These are phyloP conservation scores for Phaeolepiota aurea DNA, from an alignment of 768 basidiomycete species.

Conservation along the genomic window DNA sequence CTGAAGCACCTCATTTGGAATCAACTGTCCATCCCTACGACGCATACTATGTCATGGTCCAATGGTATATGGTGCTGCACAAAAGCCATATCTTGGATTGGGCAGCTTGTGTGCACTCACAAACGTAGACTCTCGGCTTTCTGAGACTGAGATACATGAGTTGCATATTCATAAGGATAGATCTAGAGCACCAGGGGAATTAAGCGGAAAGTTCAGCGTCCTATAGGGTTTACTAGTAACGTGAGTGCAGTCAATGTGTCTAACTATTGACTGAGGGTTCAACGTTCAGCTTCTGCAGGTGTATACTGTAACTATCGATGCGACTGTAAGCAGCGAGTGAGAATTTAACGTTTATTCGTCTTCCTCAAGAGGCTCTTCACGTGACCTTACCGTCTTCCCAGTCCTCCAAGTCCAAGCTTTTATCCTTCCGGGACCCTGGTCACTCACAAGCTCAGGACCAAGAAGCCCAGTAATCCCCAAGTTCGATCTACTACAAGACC, in stretches of 20 bases:
- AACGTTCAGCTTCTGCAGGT: slow-evolving; percentile 31
- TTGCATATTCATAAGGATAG: slow-evolving; percentile 76
- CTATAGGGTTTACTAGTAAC: slow-evolving; percentile 79
- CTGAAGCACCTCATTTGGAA: too few relatives aligned
- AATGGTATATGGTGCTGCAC: too few relatives aligned
- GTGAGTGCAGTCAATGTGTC: too few relatives aligned
- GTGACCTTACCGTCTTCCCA: slow-evolving; percentile 14
- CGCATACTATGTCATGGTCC: too few relatives aligned
- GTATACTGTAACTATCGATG: slow-evolving; percentile 61
- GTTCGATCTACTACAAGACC: slow-evolving; percentile 73
- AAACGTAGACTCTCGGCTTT: slow-evolving; percentile 25
- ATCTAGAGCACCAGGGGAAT: slow-evolving; percentile 34
- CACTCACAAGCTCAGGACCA: slow-evolving; percentile 49
- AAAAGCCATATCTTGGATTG: slow-evolving; percentile 43
- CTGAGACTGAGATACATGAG: slow-evolving; percentile 12
- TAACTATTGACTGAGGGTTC: too few relatives aligned
- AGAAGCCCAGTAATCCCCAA: slow-evolving; percentile 62
- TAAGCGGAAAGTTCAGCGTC: slow-evolving; percentile 59
- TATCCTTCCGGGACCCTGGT: slow-evolving; percentile 46
- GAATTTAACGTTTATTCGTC: slow-evolving; percentile 48
- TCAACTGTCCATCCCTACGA: too few relatives aligned
- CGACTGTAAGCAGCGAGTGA: slow-evolving; percentile 61
- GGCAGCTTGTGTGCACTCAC: slow-evolving; percentile 42
- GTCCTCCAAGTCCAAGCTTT: slow-evolving; percentile 59
- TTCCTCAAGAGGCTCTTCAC: slow-evolving; percentile 62